Conservation (phyloP, 176 grass and related monocot species). For the Triticum turgidum region DNA sequence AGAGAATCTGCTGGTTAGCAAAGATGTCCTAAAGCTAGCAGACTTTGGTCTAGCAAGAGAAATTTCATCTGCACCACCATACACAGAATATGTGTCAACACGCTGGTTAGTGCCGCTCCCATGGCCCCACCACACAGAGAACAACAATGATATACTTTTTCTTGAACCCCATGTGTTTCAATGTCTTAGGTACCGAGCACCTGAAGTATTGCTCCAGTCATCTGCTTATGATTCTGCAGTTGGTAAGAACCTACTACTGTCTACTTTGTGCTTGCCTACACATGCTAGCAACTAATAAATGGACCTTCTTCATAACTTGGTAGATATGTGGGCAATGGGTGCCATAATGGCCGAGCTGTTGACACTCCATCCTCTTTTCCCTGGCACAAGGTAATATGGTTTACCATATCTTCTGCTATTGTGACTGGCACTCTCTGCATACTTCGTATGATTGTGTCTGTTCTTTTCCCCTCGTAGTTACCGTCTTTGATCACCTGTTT, state of each 20-base stretch:
- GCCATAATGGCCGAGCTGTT: slow-evolving; percentile 98
- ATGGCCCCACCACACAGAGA: background rate
- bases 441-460: background rate
- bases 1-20: slow-evolving; percentile 98
- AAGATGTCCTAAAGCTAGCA: slow-evolving; percentile 87
- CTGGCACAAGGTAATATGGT: slow-evolving; percentile 79
- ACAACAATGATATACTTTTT: slow-evolving; percentile 25
- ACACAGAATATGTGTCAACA: slow-evolving; percentile 99
- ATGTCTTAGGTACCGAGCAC: slow-evolving; percentile 87
- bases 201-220: slow-evolving; percentile 94
- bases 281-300: slow-evolving; percentile 5
- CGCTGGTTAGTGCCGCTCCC: slow-evolving; percentile 54
- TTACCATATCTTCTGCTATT: slow-evolving; percentile 27
- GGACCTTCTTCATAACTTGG: slow-evolving; percentile 25
- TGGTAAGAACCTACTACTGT: slow-evolving; percentile 56
- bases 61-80: slow-evolving; percentile 80
- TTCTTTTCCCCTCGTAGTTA: background rate
- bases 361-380: slow-evolving; percentile 93
- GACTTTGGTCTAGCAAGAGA: slow-evolving; percentile 98
- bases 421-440: background rate
- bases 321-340: slow-evolving; percentile 99
- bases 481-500: slow-evolving; percentile 24
- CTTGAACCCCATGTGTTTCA: slow-evolving; percentile 25
- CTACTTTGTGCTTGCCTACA: slow-evolving; percentile 25
- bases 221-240: slow-evolving; percentile 89